Evolutionary conservation across 2,329 filamentous ascomycete genomes (phyloP).

Genomic region (Didymella arachidicola): DNA sequence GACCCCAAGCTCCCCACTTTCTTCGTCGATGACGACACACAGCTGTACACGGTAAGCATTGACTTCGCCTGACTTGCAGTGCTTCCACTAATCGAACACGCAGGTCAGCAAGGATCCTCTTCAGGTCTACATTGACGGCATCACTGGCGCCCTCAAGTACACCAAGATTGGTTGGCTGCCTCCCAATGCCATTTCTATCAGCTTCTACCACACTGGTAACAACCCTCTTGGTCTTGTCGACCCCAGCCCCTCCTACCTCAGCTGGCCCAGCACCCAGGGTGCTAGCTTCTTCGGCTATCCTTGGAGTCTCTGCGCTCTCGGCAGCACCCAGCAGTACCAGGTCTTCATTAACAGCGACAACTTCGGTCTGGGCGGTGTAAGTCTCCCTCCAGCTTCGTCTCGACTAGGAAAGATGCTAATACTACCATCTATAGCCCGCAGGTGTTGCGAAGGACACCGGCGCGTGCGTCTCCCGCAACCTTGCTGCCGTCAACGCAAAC

Average conservation of each 20-base stretch:
- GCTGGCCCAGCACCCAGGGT: constrained; percentile 39
- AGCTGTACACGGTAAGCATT: constrained; percentile 38
- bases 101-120: constrained; percentile 42
- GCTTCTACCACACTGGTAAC: constrained; percentile 39
- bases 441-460: constrained; percentile 24
- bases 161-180: constrained; percentile 37
- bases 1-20: constrained; percentile 38
- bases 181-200: constrained; percentile 33
- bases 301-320: constrained; percentile 33
- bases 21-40: constrained; percentile 40
- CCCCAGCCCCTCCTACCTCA: constrained; percentile 36
- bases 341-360: constrained; percentile 39
- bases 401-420: constrained; percentile 11
- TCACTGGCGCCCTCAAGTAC: constrained; percentile 36
- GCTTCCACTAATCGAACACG: constrained; percentile 6
- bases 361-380: constrained; percentile 27
- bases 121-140: constrained; percentile 35
- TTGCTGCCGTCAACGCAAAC: constrained; percentile 33
- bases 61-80: not conserved
- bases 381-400: constrained; percentile 3
- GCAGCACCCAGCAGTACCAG: constrained; percentile 37
- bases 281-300: constrained; percentile 17
- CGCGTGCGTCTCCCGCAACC: constrained; percentile 13
- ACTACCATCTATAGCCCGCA: constrained; percentile 14
- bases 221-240: constrained; percentile 35